These are phyloP conservation scores for Withania somnifera DNA, from an alignment of 305 asterid species.

Conservation along the genomic window DNA sequence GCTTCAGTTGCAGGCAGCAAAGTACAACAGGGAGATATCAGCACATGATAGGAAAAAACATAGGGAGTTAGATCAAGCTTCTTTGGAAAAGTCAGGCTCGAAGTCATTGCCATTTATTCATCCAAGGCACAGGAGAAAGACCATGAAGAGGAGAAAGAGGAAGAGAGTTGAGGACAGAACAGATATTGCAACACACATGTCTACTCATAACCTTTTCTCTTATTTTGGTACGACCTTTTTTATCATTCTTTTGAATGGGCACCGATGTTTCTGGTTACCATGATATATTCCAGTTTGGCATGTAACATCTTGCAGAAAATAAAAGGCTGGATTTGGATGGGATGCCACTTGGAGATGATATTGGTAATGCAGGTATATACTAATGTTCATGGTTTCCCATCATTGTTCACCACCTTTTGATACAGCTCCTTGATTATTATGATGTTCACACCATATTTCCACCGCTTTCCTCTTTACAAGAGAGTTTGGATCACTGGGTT, in stretches of 20 bases:
- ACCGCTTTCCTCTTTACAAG: not conserved
- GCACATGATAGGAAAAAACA: constrained; percentile 33
- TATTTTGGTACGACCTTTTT: constrained; percentile 40
- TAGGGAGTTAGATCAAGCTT: constrained; percentile 25
- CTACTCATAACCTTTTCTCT: constrained; percentile 60
- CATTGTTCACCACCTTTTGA: not conserved
- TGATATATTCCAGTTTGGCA: constrained; percentile 6
- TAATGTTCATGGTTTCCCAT: not conserved
- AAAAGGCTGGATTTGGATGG: constrained; percentile 52
- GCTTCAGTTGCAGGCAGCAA: constrained; percentile 55
- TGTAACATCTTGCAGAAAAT: constrained; percentile 43
- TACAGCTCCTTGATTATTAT: not conserved
- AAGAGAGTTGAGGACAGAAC: constrained; percentile 50
- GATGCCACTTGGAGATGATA: constrained; percentile 42
- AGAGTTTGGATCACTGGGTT: not conserved
- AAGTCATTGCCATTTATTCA: constrained; percentile 37
- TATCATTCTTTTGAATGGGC: not conserved
- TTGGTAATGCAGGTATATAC: constrained; percentile 48
- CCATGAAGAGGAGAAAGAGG: constrained; percentile 63
- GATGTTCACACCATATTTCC: not conserved
- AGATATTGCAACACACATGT: constrained; percentile 46
- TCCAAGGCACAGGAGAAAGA: constrained; percentile 30
- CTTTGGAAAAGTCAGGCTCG: constrained; percentile 45
- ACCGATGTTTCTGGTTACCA: not conserved
- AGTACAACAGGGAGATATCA: constrained; percentile 33